Conservation (phyloP, 2,329 filamentous ascomycete genomes). For the Phialophora macrospora region DNA sequence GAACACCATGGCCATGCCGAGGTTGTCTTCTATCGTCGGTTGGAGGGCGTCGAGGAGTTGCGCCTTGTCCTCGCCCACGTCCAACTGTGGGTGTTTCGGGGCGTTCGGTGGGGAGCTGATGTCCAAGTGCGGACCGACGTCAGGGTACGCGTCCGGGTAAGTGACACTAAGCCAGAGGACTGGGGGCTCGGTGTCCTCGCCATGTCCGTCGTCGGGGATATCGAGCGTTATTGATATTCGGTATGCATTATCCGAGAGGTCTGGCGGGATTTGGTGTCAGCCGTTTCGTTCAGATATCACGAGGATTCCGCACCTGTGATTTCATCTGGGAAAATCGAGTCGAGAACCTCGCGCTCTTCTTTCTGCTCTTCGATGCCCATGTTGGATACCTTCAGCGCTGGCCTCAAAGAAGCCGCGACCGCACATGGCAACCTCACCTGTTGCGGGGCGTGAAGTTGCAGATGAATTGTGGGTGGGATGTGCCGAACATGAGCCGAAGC, state of each 20-base stretch:
- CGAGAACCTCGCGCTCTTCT: slow-evolving; percentile 96
- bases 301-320: slow-evolving; percentile 71
- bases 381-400: slow-evolving; percentile 26
- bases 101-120: slow-evolving; percentile 74
- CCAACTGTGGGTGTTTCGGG: slow-evolving; percentile 72
- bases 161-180: slow-evolving; percentile 80
- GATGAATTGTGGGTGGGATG: slow-evolving; percentile 1
- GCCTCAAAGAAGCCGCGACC: neutral
- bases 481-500: slow-evolving; percentile 15
- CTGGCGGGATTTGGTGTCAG: slow-evolving; percentile 53
- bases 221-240: slow-evolving; percentile 86
- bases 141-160: slow-evolving; percentile 90
- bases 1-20: slow-evolving; percentile 98
- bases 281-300: neutral
- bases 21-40: slow-evolving; percentile 83
- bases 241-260: slow-evolving; percentile 88
- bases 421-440: neutral
- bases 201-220: slow-evolving; percentile 66
- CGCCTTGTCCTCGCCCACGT: slow-evolving; percentile 78
- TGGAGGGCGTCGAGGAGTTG: slow-evolving; percentile 71
- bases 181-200: slow-evolving; percentile 65
- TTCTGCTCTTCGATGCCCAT: slow-evolving; percentile 78
- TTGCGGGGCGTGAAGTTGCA: neutral
- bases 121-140: slow-evolving; percentile 81
- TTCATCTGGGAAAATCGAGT: slow-evolving; percentile 97